These are phyloP conservation scores for Lasiodiplodia sp. DNA, from an alignment of 2,329 filamentous ascomycete species.

Conservation along the genomic window DNA sequence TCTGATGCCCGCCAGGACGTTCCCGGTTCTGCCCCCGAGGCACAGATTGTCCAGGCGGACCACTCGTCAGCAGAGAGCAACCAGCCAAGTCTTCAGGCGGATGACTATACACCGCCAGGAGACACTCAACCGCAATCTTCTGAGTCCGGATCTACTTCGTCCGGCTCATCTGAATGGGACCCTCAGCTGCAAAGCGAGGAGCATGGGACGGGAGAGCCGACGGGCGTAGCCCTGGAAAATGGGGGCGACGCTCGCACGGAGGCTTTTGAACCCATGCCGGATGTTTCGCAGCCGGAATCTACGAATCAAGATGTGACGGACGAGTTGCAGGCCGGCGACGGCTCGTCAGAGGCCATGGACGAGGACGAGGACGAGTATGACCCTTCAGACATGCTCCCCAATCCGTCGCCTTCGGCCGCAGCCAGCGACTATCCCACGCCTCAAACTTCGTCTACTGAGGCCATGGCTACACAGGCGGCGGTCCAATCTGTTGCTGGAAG, in stretches of 20 bases:
- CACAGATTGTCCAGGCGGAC: background rate
- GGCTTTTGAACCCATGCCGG: background rate
- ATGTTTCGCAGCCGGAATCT: background rate
- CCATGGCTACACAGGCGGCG: background rate
- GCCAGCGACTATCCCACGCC: constrained; percentile 8
- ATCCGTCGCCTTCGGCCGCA: constrained; percentile 25
- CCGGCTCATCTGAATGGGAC: background rate
- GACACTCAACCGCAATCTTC: constrained; percentile 35
- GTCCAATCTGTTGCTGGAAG: background rate
- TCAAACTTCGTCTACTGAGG: background rate
- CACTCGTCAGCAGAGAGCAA: background rate
- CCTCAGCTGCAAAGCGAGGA: background rate
- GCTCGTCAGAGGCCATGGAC: constrained; percentile 25
- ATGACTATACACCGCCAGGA: constrained; percentile 32
- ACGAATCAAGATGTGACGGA: constrained; percentile 22
- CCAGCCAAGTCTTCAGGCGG: background rate
- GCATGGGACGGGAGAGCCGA: background rate
- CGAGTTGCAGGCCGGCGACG: constrained; percentile 36
- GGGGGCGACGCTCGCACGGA: background rate
- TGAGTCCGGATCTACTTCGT: constrained; percentile 26
- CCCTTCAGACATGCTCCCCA: constrained; percentile 43
- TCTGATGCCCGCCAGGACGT: constrained; percentile 35
- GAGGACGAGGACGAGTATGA: constrained; percentile 39
- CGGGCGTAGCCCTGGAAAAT: background rate
- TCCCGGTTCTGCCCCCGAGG: too few species aligned